Percentiles rank a stretch among this genome's conserved stretches.
Evolutionary conservation across 2,329 filamentous ascomycete species (phyloP).

Genomic region (Helminthosporium solani): DNA sequence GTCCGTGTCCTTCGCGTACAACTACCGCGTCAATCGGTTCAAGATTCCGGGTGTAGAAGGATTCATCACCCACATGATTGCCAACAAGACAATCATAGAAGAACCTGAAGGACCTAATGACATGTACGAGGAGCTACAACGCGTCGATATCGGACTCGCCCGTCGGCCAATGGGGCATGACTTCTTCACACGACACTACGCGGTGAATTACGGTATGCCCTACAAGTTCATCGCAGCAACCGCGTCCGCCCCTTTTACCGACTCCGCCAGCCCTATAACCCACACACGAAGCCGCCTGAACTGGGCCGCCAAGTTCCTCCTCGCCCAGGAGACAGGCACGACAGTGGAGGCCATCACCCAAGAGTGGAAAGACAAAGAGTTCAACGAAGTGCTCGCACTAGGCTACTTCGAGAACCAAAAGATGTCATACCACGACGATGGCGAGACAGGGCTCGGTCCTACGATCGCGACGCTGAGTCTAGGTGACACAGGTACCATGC

Average conservation of each 20-base stretch:
- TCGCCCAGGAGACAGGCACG: constrained; percentile 30
- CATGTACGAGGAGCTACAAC: constrained; percentile 55
- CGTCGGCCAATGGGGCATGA: constrained; percentile 15
- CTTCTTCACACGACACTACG: constrained; percentile 53
- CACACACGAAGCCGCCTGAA: constrained; percentile 55
- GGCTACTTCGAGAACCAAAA: constrained; percentile 62
- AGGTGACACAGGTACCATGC: constrained; percentile 60
- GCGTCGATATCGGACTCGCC: constrained; percentile 40
- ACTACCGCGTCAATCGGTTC: constrained; percentile 49
- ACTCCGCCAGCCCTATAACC: constrained; percentile 46
- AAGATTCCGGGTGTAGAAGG: constrained; percentile 49
- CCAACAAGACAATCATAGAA: constrained; percentile 55
- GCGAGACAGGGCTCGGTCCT: constrained; percentile 62
- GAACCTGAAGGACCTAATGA: constrained; percentile 60
- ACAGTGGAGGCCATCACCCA: constrained; percentile 6
- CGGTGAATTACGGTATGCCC: constrained; percentile 60
- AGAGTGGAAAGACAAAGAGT: constrained; percentile 40
- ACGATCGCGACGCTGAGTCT: constrained; percentile 62
- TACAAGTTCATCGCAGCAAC: constrained; percentile 67
- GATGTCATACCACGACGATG: constrained; percentile 67
- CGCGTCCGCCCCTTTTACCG: constrained; percentile 22
- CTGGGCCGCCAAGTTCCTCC: constrained; percentile 54
- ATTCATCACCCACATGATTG: constrained; percentile 58
- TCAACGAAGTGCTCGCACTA: constrained; percentile 65
- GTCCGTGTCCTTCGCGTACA: constrained; percentile 36